phyloP scores from a whole-genome alignment of 164 flowering plant species.

The Santalum album region DNA sequence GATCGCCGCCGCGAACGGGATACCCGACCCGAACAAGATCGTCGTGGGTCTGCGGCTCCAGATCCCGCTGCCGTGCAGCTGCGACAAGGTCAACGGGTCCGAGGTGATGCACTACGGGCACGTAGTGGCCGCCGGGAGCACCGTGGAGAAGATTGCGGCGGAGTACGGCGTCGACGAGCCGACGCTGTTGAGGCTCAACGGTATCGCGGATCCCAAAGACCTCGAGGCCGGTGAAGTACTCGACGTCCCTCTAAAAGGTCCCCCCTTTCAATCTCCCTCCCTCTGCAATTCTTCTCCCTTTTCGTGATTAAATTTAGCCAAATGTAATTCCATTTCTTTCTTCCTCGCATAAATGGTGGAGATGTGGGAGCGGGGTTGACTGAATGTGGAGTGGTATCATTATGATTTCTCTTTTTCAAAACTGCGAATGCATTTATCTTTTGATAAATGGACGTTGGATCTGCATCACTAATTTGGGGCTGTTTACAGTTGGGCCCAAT shows the following conservation, averaged over 20 bases:
- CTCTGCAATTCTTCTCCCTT: neutral
- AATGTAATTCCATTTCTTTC: too few relatives aligned
- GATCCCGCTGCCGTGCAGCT: slow-evolving; percentile 84
- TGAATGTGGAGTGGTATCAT: too few relatives aligned
- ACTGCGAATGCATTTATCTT: too few relatives aligned
- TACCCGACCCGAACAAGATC: slow-evolving; percentile 24
- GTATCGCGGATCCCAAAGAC: slow-evolving; percentile 17
- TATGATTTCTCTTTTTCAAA: too few relatives aligned
- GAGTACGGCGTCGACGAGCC: slow-evolving; percentile 29
- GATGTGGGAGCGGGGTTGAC: too few relatives aligned
- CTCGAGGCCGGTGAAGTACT: slow-evolving; percentile 47
- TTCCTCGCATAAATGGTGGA: too few relatives aligned
- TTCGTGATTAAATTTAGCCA: too few relatives aligned
- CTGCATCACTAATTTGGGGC: too few relatives aligned
- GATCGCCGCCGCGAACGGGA: slow-evolving; percentile 39
- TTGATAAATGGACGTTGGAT: too few relatives aligned
- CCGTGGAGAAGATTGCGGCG: slow-evolving; percentile 41
- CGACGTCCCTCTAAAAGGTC: slow-evolving; percentile 74
- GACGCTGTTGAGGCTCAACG: slow-evolving; percentile 36
- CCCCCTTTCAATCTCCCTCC: neutral
- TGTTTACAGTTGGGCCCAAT: too few relatives aligned
- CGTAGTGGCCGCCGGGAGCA: slow-evolving; percentile 35
- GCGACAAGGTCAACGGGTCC: slow-evolving; percentile 46
- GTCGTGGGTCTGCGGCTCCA: slow-evolving; percentile 30
- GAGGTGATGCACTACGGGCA: slow-evolving; percentile 59